phyloP scores from a whole-genome alignment of 2,329 filamentous ascomycete genomes.

The Curvularia sp. region DNA sequence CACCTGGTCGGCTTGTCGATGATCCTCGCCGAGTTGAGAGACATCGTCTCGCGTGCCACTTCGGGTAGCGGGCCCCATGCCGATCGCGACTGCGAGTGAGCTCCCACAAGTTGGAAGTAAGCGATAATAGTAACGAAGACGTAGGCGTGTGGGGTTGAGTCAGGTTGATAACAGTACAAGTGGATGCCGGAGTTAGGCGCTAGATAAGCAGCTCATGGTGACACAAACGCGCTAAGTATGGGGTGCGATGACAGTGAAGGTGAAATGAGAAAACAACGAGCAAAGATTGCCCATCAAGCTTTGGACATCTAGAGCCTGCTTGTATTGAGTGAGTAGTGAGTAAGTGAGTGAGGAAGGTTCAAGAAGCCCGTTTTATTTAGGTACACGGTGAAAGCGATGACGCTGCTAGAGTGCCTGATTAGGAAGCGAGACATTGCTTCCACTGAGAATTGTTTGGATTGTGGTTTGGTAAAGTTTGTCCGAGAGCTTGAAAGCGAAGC shows the following conservation, averaged over 20 bases:
- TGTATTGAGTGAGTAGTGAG: background rate
- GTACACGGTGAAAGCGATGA: background rate
- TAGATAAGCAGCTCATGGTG: background rate
- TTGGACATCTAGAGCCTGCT: background rate
- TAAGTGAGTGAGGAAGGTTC: background rate
- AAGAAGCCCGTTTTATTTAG: background rate
- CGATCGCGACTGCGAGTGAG: background rate
- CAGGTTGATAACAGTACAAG: background rate
- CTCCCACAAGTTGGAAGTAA: background rate
- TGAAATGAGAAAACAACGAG: background rate
- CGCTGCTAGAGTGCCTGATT: background rate
- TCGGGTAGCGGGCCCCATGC: conserved; percentile 18
- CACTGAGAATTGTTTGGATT: background rate
- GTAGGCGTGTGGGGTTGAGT: background rate
- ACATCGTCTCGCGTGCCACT: conserved; percentile 7
- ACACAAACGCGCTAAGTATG: background rate
- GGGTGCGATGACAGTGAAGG: background rate
- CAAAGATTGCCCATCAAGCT: background rate
- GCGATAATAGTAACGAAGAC: background rate
- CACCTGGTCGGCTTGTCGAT: conserved; percentile 12
- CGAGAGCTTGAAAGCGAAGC: background rate
- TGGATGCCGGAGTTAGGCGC: conserved; percentile 5
- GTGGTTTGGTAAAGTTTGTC: background rate
- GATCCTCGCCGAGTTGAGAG: conserved; percentile 16
- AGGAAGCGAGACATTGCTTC: background rate